Evolutionary conservation across 108 stramenopile genomes (phyloP), one percentile per base, ranked within the genome.

Genomic region (Skeletonema menzelii): DNA sequence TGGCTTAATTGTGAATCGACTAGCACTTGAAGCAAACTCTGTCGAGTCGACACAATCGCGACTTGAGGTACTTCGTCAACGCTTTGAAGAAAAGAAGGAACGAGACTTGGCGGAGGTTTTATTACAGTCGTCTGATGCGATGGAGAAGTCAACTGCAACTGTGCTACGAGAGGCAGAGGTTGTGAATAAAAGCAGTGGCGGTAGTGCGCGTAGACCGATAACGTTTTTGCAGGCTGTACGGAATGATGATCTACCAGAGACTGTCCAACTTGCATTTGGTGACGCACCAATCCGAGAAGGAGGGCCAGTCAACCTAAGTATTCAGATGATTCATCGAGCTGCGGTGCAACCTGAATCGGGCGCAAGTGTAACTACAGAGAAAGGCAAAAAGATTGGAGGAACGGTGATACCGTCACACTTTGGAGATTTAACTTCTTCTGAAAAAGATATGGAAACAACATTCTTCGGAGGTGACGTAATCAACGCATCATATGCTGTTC

Each of bases 1-100:
- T 76, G 94, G 94, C 30, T 56, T 95, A 17, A 79, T 95, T 32
- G 76, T 95, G 47, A 95, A 95, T 84, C 81, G 89, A 46, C 53
- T 88, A 8, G 75, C 82, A 27, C 46, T 84, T 20, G 69, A 86
- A 24, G 61, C 75, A 37, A 69, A 71, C 2, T 76, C 76, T 15
- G 70, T 66, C 13, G 80, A 77, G 19, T n/a, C 34, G 8, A 37
- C 71, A 27, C 46, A 53, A 28, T 59, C 55, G 28, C 70, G 59
- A 20, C 59, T 70, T 70, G 70, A 79, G 38, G 55, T 72, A 19
- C 38, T 76, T 11, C 59, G 65, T 37, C 70, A 58, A 55, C 70
- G 32, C 30, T 57, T 76, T 70, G 80, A 76, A 71, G 75, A 72
- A 35, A 72, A 60, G 20, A 32, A 67, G 49, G 46, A 37, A 24